Evolutionary conservation across 2,329 filamentous ascomycete species (phyloP).

Genomic region (Endocalyx cinctus): DNA sequence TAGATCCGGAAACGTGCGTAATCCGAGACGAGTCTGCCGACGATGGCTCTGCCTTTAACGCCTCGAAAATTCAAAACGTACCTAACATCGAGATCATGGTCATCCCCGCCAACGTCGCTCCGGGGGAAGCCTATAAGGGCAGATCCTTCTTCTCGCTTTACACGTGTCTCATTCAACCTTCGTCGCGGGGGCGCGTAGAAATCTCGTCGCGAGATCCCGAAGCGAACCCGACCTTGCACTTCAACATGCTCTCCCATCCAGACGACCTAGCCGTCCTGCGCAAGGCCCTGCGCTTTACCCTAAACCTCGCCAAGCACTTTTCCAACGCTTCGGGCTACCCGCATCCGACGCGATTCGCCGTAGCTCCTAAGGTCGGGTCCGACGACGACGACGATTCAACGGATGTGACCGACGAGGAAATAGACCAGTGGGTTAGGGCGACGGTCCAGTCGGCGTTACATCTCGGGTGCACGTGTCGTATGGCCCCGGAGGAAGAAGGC

Average conservation of each 20-base stretch:
- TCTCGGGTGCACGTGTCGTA: conserved; percentile 37
- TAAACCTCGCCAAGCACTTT: conserved; percentile 25
- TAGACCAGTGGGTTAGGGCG: conserved; percentile 22
- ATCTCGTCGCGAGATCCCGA: conserved; percentile 31
- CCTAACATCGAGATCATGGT: conserved; percentile 32
- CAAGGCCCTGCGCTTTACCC: conserved; percentile 24
- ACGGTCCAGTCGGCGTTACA: conserved; percentile 25
- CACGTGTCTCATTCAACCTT: conserved; percentile 24
- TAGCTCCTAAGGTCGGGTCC: conserved; percentile 8
- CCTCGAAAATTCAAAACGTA: conserved; percentile 15
- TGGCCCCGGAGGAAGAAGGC: conserved; percentile 21
- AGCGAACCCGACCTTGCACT: conserved; percentile 25
- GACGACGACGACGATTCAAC: conserved; percentile 19
- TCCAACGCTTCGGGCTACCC: conserved; percentile 21
- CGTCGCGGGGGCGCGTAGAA: conserved; percentile 25
- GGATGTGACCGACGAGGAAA: conserved; percentile 23
- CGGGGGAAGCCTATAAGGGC: conserved; percentile 19
- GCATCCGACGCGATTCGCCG: conserved; percentile 15
- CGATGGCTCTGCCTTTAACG: conserved; percentile 8
- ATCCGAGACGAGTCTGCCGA: background rate
- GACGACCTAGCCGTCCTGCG: conserved; percentile 22
- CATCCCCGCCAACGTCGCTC: conserved; percentile 30
- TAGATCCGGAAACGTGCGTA: conserved; percentile 2
- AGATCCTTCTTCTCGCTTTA: conserved; percentile 20
- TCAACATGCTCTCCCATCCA: conserved; percentile 26